Base-by-base conservation (phyloP, 768 basidiomycete genomes). In the Pleurotus citrinopileatus region DNA sequence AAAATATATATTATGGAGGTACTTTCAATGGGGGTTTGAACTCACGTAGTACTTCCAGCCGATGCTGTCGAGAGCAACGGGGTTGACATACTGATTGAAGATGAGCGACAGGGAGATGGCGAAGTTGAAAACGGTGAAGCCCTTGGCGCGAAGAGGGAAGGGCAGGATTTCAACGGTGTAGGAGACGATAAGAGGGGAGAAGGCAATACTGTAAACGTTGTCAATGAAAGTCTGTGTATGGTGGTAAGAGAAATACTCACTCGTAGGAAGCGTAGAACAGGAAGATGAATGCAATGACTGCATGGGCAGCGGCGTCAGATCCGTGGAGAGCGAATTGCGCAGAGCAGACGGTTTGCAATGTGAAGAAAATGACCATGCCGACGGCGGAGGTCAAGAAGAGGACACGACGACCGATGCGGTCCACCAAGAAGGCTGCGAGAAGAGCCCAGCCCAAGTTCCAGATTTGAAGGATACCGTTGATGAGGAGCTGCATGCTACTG, bases 101-200 rank as follows among this genome's bases (percentile, higher is more conserved):
- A 95, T 89, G 60, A 94, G 83, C 4, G 91, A 80, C 53, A 87
- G 60, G 10, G 89, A 90, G 65, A 91, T 81, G 55, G 80, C 71
- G 66, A 94, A 87, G 70, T 83, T 88, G 77, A 93, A 90, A 53
- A 93, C 63, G 59, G 79, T 87, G 75, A 91, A 85, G 52, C 91
- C 90, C 76, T 92, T 94, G 59, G 91, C 91, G 67, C 92, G 91
- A 54, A 94, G 74, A 26, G 74, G 70, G 73, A 79, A 93, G 4
- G 92, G 92, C 51, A 94, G 73, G 69, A 95, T 94, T 69, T 96
- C 94, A 58, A 94, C 79, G 40, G 91, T 89, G 73, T 94, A 94
- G 0, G 87, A 82, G 53, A 93, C 86, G 60, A 92, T 86, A 56
- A 94, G 85, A 7, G 93, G 92, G 3, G 88, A 85, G 75, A 91